These are phyloP conservation scores for Globisporangium barbulae DNA, from an alignment of 352 stramenopile species.

Conservation along the genomic window DNA sequence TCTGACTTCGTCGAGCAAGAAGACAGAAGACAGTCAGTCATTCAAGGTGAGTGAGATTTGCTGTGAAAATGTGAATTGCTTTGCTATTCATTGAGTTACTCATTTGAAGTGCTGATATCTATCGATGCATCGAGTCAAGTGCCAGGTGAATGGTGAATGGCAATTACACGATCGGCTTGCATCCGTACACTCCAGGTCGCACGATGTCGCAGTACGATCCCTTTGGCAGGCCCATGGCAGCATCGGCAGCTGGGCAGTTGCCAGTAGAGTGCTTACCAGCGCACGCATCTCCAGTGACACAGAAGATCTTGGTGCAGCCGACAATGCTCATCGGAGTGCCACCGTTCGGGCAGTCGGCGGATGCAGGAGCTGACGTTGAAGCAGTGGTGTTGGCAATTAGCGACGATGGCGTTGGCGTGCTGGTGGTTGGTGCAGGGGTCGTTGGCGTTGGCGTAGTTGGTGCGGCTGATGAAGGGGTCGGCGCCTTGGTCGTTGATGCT, in stretches of 20 bases:
- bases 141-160: not conserved
- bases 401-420: not conserved
- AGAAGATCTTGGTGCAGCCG: conserved; percentile 22
- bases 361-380: not conserved
- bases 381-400: not conserved
- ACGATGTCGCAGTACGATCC: conserved; percentile 14
- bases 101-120: no score
- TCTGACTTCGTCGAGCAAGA: no score
- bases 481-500: not conserved
- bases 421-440: conserved; percentile 6
- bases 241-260: conserved; percentile 4
- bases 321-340: conserved; percentile 10
- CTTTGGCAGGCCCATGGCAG: conserved; percentile 9
- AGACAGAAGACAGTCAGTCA: no score
- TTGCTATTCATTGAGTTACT: no score
- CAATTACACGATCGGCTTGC: conserved; percentile 14
- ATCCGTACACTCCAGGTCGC: conserved; percentile 10
- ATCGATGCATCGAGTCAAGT: not conserved
- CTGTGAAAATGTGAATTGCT: no score
- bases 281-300: conserved; percentile 18
- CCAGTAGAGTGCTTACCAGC: conserved; percentile 7
- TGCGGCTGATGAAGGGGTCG: not conserved
- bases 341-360: conserved; percentile 7
- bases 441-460: no score
- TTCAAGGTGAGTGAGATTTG: no score